A percentile compares a stretch with the other conserved stretches of the same genome.
phyloP scores from a whole-genome alignment of 768 basidiomycete species.

The Lactarius akahatsu region DNA sequence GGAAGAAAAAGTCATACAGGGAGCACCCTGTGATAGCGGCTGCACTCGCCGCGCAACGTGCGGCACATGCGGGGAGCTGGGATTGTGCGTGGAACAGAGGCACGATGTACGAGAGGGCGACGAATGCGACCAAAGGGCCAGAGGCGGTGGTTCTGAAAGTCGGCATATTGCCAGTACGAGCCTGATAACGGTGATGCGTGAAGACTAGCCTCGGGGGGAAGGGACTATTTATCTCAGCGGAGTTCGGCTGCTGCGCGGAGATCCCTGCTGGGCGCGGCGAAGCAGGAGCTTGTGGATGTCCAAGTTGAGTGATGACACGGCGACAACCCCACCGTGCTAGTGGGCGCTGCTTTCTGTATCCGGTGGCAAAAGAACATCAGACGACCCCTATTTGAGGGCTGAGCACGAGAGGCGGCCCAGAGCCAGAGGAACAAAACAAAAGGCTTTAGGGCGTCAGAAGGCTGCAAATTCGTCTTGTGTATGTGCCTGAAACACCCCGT shows the following conservation, averaged over 20 bases:
- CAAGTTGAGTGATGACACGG: background rate
- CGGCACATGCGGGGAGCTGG: background rate
- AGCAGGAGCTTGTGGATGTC: background rate
- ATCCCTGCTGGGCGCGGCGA: background rate
- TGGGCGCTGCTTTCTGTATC: background rate
- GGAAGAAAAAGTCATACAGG: background rate
- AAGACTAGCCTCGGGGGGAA: background rate
- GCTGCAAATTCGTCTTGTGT: background rate
- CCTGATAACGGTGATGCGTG: background rate
- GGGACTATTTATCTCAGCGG: background rate
- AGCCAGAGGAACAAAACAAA: background rate
- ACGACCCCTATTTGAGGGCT: background rate
- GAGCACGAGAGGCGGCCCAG: background rate
- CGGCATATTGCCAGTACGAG: background rate
- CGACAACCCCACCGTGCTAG: background rate
- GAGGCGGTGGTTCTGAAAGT: background rate
- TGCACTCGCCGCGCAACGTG: background rate
- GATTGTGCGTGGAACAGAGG: constrained; percentile 4
- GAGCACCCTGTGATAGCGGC: background rate
- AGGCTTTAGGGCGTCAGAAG: background rate
- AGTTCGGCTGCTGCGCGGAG: background rate
- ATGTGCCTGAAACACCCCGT: background rate
- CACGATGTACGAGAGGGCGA: background rate
- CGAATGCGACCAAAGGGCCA: background rate
- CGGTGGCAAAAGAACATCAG: background rate